Percentiles rank a stretch among this genome's conserved stretches.
phyloP scores from a whole-genome alignment of 169 alveolate species.

The Cystoisospora suis region DNA sequence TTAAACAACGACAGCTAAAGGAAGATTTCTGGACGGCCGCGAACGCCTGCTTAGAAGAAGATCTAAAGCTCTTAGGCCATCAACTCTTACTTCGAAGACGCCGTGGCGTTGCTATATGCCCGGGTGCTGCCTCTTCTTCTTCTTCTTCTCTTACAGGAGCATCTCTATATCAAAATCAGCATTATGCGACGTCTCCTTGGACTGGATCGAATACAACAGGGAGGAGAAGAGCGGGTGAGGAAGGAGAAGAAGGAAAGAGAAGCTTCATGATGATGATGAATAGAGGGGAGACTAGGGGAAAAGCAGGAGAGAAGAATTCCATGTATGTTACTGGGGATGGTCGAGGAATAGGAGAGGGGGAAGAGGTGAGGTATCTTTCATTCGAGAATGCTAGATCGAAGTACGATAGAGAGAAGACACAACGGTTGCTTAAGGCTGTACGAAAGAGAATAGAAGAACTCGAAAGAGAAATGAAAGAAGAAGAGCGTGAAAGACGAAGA shows the following conservation, averaged over 20 bases:
- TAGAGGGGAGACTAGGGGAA: too few relatives aligned
- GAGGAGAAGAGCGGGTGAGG: background rate
- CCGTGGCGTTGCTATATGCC: conserved; percentile 2
- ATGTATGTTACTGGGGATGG: too few relatives aligned
- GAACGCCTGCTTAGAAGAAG: background rate
- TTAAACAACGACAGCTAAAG: background rate
- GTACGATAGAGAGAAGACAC: background rate
- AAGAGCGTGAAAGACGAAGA: background rate
- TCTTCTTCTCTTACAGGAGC: background rate
- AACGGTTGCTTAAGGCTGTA: background rate
- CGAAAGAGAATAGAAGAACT: background rate
- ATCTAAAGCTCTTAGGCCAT: background rate
- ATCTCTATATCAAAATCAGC: background rate
- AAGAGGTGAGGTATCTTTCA: too few relatives aligned
- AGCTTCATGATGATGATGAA: too few relatives aligned
- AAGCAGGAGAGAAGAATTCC: too few relatives aligned
- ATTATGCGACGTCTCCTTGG: background rate
- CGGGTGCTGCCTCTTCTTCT: background rate
- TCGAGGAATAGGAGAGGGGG: too few relatives aligned
- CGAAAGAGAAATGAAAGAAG: background rate
- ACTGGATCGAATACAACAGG: background rate
- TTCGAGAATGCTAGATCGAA: too few relatives aligned
- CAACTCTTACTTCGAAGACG: background rate
- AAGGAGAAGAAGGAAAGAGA: background rate
- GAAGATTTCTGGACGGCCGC: conserved; percentile 21